Evolutionary conservation across 345 rosid genomes (phyloP), one percentile per base, ranked within the genome.

Genomic region (Firmiana major): DNA sequence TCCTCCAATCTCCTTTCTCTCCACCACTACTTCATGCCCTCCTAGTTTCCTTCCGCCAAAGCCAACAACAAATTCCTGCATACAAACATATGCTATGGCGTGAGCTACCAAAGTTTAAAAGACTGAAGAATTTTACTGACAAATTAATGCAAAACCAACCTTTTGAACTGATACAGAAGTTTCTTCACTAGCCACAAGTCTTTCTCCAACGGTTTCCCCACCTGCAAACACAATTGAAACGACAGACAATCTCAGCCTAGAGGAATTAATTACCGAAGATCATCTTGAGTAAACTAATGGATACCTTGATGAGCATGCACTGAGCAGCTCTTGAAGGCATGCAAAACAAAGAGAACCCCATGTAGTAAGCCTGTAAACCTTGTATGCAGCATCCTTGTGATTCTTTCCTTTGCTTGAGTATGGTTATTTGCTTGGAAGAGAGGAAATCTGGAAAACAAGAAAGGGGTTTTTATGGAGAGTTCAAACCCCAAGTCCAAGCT

Each of bases 21-120:
- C 17, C 63, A 40, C 10, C 16, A 6, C 4, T 46, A 12, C 21
- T 34, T 26, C 63, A 38, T 46, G 76, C 13, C 19, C 63, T 49
- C 77, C 77, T 84, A 87, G 78, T 81, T 83, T 88, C 83, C 86
- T 86, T 72, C 88, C 88, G 73, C 73, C 82, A 15, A 85, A 55
- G 72, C 73, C 81, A 57, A 73, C 79, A 72, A 66, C 45, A 51
- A 79, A 8, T 74, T 71, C 87, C 89, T 87, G 86, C 28, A 21
- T 9, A 15, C 59, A 55, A 1, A 9, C 34, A 31, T 54, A 26
- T 22, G 26, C 15, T 46, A 46, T 46, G 51, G 11, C 51, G 19
- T 21, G 2, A 34, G 46, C 57, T 43, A n/a, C 21, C 19, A 75
- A 71, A 21, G 8, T 15, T 46, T 46, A 2, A 11, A 68, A 68